Conservation (phyloP, 257 asterid species). For the Salvia rosmarinus region DNA sequence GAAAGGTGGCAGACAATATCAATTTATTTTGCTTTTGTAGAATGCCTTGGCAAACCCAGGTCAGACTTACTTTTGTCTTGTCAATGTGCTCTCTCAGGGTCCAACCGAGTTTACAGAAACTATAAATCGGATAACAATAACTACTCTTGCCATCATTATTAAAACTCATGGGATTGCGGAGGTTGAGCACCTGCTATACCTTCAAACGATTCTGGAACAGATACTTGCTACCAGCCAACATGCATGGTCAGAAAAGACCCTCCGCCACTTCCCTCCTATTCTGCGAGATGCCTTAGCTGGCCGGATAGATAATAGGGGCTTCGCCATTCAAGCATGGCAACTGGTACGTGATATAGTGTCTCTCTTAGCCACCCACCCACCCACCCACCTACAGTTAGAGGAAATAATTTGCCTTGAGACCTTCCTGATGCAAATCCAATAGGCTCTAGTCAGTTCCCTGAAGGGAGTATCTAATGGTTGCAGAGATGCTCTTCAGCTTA, state of each 20-base stretch:
- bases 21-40: slow-evolving; percentile 25
- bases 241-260: slow-evolving; percentile 98
- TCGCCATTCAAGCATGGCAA: slow-evolving; percentile 94
- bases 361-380: not conserved
- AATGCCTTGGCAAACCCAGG: slow-evolving; percentile 32
- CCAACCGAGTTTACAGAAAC: slow-evolving; percentile 98
- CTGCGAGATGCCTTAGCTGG: slow-evolving; percentile 86
- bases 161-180: slow-evolving; percentile 97
- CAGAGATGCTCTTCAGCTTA: slow-evolving; percentile 6
- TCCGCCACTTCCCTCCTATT: slow-evolving; percentile 83
- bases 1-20: slow-evolving; percentile 64
- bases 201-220: slow-evolving; percentile 95
- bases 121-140: slow-evolving; percentile 77
- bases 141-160: slow-evolving; percentile 83
- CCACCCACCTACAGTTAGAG: slow-evolving; percentile 5
- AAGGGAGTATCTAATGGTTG: not conserved
- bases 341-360: slow-evolving; percentile 53
- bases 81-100: slow-evolving; percentile 62
- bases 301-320: slow-evolving; percentile 79
- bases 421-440: slow-evolving; percentile 6
- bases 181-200: slow-evolving; percentile 84
- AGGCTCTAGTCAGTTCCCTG: not conserved
- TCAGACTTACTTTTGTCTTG: slow-evolving; percentile 36
- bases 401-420: not conserved
- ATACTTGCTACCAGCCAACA: slow-evolving; percentile 92